Conservation (phyloP, 352 stramenopile species). For the Phytophthora pisi region DNA sequence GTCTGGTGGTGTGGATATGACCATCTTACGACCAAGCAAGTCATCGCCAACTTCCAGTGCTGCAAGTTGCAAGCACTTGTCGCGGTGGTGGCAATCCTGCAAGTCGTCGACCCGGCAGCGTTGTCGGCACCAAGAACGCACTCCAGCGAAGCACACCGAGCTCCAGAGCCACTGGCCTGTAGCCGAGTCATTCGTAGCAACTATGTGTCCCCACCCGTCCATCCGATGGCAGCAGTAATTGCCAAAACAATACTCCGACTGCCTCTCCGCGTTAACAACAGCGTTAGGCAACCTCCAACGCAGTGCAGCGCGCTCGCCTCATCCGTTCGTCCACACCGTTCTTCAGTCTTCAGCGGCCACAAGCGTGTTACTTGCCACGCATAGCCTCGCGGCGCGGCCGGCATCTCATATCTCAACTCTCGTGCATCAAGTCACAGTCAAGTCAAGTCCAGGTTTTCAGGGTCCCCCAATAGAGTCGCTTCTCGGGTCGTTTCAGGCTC, state of each 20-base stretch:
- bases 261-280: not conserved
- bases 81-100: not conserved
- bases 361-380: not conserved
- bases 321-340: too few species aligned
- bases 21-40: too few species aligned
- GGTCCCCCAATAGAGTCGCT: not conserved
- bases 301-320: not conserved
- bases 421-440: too few species aligned
- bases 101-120: not conserved
- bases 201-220: not conserved
- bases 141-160: not conserved
- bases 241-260: not conserved
- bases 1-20: not conserved
- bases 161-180: not conserved
- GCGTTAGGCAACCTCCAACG: not conserved
- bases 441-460: constrained; percentile 7
- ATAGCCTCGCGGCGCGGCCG: not conserved
- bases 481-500: constrained; percentile 23
- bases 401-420: constrained; percentile 3
- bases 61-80: not conserved
- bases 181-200: not conserved
- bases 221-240: not conserved
- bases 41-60: not conserved
- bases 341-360: too few species aligned
- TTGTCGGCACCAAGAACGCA: not conserved